Evolutionary conservation across 1,139 yeast genomes (phyloP), one percentile per base, ranked within the genome.

Genomic region (Oligophagozyma castellii): DNA sequence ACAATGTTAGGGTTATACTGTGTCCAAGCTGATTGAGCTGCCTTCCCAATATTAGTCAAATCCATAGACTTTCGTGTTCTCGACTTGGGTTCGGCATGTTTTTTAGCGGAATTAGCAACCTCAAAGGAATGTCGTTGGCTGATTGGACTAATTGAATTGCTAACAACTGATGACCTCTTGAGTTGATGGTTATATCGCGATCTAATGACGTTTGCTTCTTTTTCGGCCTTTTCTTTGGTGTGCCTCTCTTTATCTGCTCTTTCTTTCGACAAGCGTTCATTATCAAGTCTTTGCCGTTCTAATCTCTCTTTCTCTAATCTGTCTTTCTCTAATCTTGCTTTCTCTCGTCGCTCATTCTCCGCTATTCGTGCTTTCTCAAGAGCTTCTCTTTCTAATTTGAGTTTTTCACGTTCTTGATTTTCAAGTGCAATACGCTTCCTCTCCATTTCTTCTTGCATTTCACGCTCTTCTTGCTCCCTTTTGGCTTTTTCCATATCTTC

Each of bases 1-100:
- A 21, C 27, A n/a, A 27, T 35, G 7, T 28, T 25, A n/a, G 29
- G 24, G 10, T 34, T 27, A 10, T 32, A 35, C 16, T 35, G 38
- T 4, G 35, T 19, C 42, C 42, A 38, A 5, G 42, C 42, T 24
- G 35, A 24, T 23, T 34, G 36, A 7, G 42, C 42, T n/a, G 42
- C 42, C 19, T 30, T 29, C 3, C 42, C 42, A 18, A 38, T 36
- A 16, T 36, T 36, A 15, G 32, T 35, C 26, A 35, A 24, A 16
- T 38, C 38, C 7, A 36, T 23, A 3, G 40, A 33, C 19, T 31
- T 32, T n/a, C n/a, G n/a, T n/a, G n/a, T n/a, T n/a, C n/a, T n/a
- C n/a, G n/a, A n/a, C 8, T 18, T 19, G 10, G 22, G 14, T 16
- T 11, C 12, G 7, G 16, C 16, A 5, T 25, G 22, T 36, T 30